Conservation (phyloP, 345 rosid genomes). For the Balakata baccata region DNA sequence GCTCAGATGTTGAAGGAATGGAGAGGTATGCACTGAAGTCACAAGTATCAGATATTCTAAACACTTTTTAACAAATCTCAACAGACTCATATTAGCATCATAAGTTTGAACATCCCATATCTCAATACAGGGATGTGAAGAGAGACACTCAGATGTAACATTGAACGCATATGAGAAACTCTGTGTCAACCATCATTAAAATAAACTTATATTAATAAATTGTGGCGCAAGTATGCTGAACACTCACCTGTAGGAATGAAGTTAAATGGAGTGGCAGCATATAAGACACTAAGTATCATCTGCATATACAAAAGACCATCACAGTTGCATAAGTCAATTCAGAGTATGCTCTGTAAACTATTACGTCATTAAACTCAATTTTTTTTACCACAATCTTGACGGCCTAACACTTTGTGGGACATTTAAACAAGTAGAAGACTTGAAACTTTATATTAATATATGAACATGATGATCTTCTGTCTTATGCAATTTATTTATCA, state of each 20-base stretch:
- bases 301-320: conserved; percentile 27
- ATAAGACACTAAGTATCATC: conserved; percentile 60
- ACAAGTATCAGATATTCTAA: background rate
- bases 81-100: background rate
- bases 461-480: background rate
- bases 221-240: background rate
- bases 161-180: background rate
- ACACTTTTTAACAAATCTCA: background rate
- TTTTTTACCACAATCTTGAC: background rate
- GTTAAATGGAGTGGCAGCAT: conserved; percentile 60
- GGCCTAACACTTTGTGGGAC: background rate
- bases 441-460: background rate
- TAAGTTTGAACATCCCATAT: background rate
- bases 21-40: background rate
- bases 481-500: background rate
- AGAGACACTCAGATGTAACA: too few relatives aligned
- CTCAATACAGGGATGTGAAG: background rate
- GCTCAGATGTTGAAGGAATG: background rate
- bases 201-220: background rate
- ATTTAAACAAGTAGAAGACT: background rate
- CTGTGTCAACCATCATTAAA: background rate
- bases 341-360: background rate
- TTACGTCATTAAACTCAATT: background rate
- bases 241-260: conserved; percentile 66
- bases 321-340: background rate